Conservation (phyloP, 2,329 filamentous ascomycete species). For the Pleurostoma richardsiae region DNA sequence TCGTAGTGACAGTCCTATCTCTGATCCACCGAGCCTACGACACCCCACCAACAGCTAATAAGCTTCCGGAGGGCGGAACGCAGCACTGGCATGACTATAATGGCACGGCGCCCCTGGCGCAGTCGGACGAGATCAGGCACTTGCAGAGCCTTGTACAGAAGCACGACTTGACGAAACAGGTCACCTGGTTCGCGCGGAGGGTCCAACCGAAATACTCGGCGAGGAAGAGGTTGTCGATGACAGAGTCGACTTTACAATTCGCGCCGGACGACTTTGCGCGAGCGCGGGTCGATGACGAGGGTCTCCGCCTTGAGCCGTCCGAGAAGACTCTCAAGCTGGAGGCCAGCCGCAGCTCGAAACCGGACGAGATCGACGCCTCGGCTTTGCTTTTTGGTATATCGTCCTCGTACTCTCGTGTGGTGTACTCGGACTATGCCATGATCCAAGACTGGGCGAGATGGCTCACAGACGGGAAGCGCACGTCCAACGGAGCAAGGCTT, state of each 20-base stretch:
- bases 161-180: conserved; percentile 16
- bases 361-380: conserved; percentile 30
- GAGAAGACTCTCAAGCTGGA: conserved; percentile 25
- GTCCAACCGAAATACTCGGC: conserved; percentile 10
- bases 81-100: conserved; percentile 10
- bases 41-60: conserved; percentile 11
- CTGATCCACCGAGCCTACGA: conserved; percentile 2
- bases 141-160: conserved; percentile 16
- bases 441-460: conserved; percentile 38
- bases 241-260: conserved; percentile 9
- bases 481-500: conserved; percentile 36
- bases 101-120: conserved; percentile 5
- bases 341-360: conserved; percentile 20
- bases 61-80: conserved; percentile 17
- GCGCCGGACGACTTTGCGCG: conserved; percentile 11
- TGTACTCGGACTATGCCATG: conserved; percentile 29
- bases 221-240: conserved; percentile 13
- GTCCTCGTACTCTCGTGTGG: conserved; percentile 34
- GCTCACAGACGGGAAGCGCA: conserved; percentile 34
- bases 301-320: conserved; percentile 6
- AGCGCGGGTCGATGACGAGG: conserved; percentile 10
- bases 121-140: conserved; percentile 14
- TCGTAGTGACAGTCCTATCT: conserved; percentile 8
- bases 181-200: conserved; percentile 16
- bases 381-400: conserved; percentile 35